A percentile compares a stretch with the other conserved stretches of the same genome.
phyloP scores from a whole-genome alignment of 345 rosid genomes.

The Carallia brachiata region DNA sequence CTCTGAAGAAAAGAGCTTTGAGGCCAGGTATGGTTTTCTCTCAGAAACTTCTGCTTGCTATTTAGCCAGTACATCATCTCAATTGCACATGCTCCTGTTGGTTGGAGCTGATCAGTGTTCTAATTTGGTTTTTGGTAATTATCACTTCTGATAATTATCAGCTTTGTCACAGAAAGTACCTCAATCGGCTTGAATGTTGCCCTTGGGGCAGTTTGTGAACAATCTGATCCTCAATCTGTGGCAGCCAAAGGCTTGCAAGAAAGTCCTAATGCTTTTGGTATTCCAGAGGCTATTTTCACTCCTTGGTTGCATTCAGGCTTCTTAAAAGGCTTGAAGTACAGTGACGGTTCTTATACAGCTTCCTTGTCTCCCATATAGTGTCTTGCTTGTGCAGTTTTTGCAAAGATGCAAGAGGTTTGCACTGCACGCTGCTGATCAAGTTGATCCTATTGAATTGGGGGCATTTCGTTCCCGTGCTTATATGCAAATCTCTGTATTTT shows the following conservation, averaged over 20 bases:
- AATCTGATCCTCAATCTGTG: conserved; percentile 31
- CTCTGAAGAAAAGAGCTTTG: conserved; percentile 60
- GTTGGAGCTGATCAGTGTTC: background rate
- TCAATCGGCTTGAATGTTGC: conserved; percentile 77
- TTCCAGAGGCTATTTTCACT: conserved; percentile 40
- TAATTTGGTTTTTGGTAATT: conserved; percentile 8
- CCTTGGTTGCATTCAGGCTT: conserved; percentile 55
- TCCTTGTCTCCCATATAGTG: conserved; percentile 54
- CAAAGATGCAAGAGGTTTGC: no score
- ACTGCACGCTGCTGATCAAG: no score
- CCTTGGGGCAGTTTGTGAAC: conserved; percentile 33
- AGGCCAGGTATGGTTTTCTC: conserved; percentile 55
- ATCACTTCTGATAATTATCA: conserved; percentile 22
- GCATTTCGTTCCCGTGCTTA: no score
- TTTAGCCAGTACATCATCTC: no score
- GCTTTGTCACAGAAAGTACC: conserved; percentile 67
- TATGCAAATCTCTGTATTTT: no score
- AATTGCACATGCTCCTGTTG: no score
- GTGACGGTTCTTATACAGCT: conserved; percentile 54
- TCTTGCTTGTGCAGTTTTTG: background rate
- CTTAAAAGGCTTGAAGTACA: conserved; percentile 69
- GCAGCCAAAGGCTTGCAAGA: conserved; percentile 25
- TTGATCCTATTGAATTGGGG: no score
- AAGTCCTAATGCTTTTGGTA: conserved; percentile 30
- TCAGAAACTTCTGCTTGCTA: no score